phyloP scores from a whole-genome alignment of 2,329 filamentous ascomycete species.

The Botrytis tulipae region DNA sequence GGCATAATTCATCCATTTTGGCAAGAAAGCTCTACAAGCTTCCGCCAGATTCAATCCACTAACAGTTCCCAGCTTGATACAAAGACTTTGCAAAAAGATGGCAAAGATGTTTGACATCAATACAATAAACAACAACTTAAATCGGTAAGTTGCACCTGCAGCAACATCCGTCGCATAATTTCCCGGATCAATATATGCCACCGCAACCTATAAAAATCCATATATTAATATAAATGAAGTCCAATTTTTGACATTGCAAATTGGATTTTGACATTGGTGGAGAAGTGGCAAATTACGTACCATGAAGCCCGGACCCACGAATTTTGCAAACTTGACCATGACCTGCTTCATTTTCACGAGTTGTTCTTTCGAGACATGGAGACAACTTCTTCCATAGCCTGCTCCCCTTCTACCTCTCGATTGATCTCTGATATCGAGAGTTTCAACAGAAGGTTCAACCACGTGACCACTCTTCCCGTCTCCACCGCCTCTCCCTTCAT shows the following conservation, averaged over 20 bases:
- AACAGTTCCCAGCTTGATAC: conserved; percentile 55
- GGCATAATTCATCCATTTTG: conserved; percentile 52
- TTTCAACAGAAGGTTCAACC: conserved; percentile 17
- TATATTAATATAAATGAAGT: not conserved
- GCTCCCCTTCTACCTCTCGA: conserved; percentile 8
- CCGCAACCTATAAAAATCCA: conserved; percentile 34
- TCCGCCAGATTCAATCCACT: conserved; percentile 55
- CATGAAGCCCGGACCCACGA: conserved; percentile 51
- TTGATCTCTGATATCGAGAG: conserved; percentile 10
- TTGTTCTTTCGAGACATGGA: conserved; percentile 9
- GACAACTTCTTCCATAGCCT: conserved; percentile 12
- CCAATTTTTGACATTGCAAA: not conserved
- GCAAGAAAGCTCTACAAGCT: conserved; percentile 48
- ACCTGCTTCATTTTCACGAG: conserved; percentile 28
- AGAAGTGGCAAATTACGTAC: conserved; percentile 23
- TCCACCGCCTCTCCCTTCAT: conserved; percentile 20
- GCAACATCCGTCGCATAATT: conserved; percentile 59
- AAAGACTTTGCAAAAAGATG: conserved; percentile 56
- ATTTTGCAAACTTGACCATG: conserved; percentile 44
- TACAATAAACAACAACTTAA: conserved; percentile 54
- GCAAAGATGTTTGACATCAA: conserved; percentile 58
- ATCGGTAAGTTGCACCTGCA: conserved; percentile 53
- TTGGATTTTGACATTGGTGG: not conserved
- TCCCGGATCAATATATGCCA: conserved; percentile 45
- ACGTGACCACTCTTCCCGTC: conserved; percentile 20